Evolutionary conservation across 2,329 filamentous ascomycete genomes (phyloP).

Genomic region (Colletotrichum magnum): DNA sequence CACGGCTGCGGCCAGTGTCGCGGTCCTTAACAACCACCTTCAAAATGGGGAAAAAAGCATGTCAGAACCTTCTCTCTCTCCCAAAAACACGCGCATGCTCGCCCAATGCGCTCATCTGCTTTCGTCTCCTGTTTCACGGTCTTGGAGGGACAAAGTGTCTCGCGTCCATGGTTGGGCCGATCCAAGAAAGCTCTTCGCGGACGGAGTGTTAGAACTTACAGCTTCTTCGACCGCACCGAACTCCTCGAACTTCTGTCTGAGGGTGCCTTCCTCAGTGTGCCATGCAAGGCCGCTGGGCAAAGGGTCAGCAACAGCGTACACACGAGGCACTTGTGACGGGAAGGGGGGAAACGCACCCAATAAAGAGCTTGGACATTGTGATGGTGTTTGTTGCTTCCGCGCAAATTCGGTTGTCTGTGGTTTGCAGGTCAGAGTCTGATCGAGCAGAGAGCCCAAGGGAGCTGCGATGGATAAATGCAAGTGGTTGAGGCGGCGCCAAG

Average conservation of each 20-base stretch:
- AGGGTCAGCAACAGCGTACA: constrained; percentile 26
- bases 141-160: constrained; percentile 22
- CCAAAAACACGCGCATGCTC: neutral
- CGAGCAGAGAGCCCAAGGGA: constrained; percentile 19
- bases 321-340: constrained; percentile 18
- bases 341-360: constrained; percentile 76
- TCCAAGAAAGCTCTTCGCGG: constrained; percentile 34
- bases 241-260: constrained; percentile 92
- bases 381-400: constrained; percentile 43
- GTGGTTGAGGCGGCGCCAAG: constrained; percentile 36
- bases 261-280: constrained; percentile 93
- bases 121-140: constrained; percentile 3
- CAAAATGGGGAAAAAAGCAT: constrained; percentile 30
- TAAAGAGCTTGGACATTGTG: constrained; percentile 92
- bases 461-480: constrained; percentile 38
- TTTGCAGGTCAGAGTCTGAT: constrained; percentile 21
- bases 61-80: constrained; percentile 41
- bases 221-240: constrained; percentile 95
- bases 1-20: constrained; percentile 95
- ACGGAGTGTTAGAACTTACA: constrained; percentile 70
- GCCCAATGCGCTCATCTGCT: neutral
- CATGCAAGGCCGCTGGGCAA: constrained; percentile 88
- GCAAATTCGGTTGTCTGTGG: constrained; percentile 24
- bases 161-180: constrained; percentile 9
- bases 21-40: constrained; percentile 98